A percentile compares a stretch with the other conserved stretches of the same genome.
Evolutionary conservation across 768 basidiomycete genomes (phyloP).

Genomic region (Termitomyces sp.): DNA sequence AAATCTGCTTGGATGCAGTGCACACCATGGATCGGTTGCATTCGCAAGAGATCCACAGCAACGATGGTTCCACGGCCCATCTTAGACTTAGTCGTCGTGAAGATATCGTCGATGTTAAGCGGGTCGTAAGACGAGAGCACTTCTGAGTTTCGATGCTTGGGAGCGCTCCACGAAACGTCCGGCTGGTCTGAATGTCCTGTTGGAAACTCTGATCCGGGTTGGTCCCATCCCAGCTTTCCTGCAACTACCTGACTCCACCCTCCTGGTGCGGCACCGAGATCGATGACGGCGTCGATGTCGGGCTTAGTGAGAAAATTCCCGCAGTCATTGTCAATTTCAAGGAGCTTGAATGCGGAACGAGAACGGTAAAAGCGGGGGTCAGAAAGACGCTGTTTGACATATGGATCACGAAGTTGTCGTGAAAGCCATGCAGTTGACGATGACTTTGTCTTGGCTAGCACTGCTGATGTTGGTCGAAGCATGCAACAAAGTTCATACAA

Average conservation of each 20-base stretch:
- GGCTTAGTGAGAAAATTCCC: conserved; percentile 43
- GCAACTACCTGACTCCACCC: conserved; percentile 91
- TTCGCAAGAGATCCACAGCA: conserved; percentile 76
- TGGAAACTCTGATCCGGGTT: not conserved
- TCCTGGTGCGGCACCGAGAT: conserved; percentile 90
- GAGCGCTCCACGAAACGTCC: not conserved
- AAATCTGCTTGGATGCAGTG: conserved; percentile 76
- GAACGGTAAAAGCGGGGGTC: conserved; percentile 58
- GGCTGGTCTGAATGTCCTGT: not conserved
- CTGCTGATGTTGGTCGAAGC: conserved; percentile 1
- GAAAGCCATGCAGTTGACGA: conserved; percentile 62
- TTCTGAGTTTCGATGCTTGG: conserved; percentile 6
- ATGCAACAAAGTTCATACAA: not conserved
- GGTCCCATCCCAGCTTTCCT: conserved; percentile 49
- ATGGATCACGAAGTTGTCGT: conserved; percentile 67
- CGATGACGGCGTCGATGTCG: conserved; percentile 64
- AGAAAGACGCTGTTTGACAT: conserved; percentile 41
- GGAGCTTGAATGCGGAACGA: conserved; percentile 87
- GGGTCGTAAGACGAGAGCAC: conserved; percentile 27
- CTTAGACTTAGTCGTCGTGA: not conserved
- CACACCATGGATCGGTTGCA: conserved; percentile 70
- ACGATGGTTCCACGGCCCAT: conserved; percentile 39
- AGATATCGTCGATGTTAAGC: conserved; percentile 35
- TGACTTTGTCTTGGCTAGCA: conserved; percentile 21
- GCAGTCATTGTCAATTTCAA: conserved; percentile 65